Base-by-base conservation (phyloP, 331 rosid species). In the Malus hybrid region DNA sequence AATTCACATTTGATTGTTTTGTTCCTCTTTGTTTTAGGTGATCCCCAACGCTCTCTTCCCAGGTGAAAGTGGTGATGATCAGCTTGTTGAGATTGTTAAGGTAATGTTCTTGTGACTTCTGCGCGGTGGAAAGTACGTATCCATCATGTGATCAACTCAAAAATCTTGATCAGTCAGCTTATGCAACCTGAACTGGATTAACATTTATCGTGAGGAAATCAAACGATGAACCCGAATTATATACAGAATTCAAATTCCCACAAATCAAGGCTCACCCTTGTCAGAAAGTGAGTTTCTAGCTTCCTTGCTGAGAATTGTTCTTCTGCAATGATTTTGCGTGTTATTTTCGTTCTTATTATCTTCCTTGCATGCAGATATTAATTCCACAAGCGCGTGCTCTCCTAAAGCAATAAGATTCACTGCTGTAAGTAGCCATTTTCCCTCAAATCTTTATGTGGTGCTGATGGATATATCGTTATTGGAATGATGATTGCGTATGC, bases 331-430 rank as follows among this genome's bases (percentile, higher is more conserved):
- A 59, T 10, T 80, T 72, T 63, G 46, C 36, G 2, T 76, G 42
- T 22, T 46, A 22, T 59, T 70, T 65, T 20, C 50, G 54, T 68
- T 66, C 24, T 69, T 57, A 16, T 18, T 52, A 9, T 65, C 59
- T 42, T 68, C 66, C 39, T 54, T 10, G 5, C 50, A 16, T 67
- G 50, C 69, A 89, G 93, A 85, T 87, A 24, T 24, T 22, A 22
- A 78, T 89, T 89, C 79, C 88, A 89, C 77, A 87, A 87, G 88
- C 90, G 87, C 69, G 77, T 82, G 82, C 92, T 87, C 36, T 33
- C 8, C 36, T 33, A 0, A 33, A 33, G 36, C 36, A 33, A 0
- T 24, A 24, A 77, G 91, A 61, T 85, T 87, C 73, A 80, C 88
- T 48, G 87, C 90, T 69, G 94, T 89, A 78, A 75, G 94, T 85